Evolutionary conservation across 2,329 filamentous ascomycete genomes (phyloP), one percentile per base, ranked within the genome.

Genomic region (Arthrobotrys iridis): DNA sequence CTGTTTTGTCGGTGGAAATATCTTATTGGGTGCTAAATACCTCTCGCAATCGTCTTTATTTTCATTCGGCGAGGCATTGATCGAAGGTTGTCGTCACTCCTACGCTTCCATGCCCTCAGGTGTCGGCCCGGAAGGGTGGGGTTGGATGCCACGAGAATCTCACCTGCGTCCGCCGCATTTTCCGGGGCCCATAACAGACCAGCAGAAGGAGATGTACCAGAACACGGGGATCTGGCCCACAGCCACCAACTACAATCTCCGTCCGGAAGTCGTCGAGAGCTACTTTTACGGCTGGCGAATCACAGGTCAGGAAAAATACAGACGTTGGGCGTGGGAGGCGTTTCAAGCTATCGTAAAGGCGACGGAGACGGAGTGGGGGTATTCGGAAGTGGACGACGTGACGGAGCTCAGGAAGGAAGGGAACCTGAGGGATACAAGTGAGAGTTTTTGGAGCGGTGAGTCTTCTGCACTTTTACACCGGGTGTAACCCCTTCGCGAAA

Each of bases 381-480:
- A 88, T 82, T 87, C 87, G 10, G 85, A 86, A 28, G 83, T 96
- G 65, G 81, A 79, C 0, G 82, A 96, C 80, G 91, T 96, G 48
- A 92, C 91, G 0, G 18, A 91, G 78, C 83, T 82, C 2, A 89
- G 79, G 80, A 2, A 85, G 84, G 33, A 91, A 91, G 11, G 90
- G 90, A 2, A 82, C 22, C 72, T 85, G 41, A 82, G 82, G 43
- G 88, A 96, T 81, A 89, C 90, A 81, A 91, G 94, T 85, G 92
- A 96, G 83, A 93, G 90, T 79, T 96, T 95, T 83, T 89, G 91
- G 84, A 93, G 96, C 81, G 93, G 93, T 0, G 92, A 96, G 84
- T 85, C 11, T 15, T 33, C 60, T 50, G 45, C 26, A 11, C 40
- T 45, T 46, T 28, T n/a, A n/a, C n/a, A n/a, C n/a, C n/a, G n/a